These are phyloP conservation scores for Toxicodendron radicans DNA, from an alignment of 345 rosid species.

Conservation along the genomic window DNA sequence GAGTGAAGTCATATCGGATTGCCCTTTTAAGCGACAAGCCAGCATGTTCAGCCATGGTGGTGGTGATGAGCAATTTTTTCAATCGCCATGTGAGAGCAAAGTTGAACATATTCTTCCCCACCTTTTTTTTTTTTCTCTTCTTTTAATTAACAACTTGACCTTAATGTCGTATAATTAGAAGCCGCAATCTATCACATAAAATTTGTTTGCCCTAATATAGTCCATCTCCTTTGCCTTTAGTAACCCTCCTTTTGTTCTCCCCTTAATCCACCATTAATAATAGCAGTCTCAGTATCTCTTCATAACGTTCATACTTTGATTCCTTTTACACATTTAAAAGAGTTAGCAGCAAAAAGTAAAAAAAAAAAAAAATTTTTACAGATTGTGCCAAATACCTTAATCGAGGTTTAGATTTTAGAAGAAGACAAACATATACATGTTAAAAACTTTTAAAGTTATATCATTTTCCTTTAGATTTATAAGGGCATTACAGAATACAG, in stretches of 20 bases:
- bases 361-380: no score
- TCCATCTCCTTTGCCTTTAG: constrained; percentile 11
- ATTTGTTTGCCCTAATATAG: constrained; percentile 25
- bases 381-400: no score
- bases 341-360: no score
- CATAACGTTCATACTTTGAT: no score
- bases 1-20: constrained; percentile 31
- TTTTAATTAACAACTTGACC: not conserved
- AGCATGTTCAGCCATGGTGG: not conserved
- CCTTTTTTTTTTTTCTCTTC: not conserved
- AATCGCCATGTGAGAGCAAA: constrained; percentile 23
- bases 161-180: not conserved
- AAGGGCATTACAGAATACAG: not conserved
- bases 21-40: constrained; percentile 42
- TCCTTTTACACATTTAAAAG: no score
- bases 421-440: no score
- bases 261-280: not conserved
- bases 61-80: constrained; percentile 18
- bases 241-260: not conserved
- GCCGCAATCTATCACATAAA: constrained; percentile 4
- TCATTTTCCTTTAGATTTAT: no score
- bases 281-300: no score
- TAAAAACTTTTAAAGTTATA: no score
- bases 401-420: no score
- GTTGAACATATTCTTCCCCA: constrained; percentile 33